Percentiles rank a stretch among this genome's conserved stretches.
Evolutionary conservation across 768 basidiomycete genomes (phyloP).

Genomic region (Artomyces pyxidatus): DNA sequence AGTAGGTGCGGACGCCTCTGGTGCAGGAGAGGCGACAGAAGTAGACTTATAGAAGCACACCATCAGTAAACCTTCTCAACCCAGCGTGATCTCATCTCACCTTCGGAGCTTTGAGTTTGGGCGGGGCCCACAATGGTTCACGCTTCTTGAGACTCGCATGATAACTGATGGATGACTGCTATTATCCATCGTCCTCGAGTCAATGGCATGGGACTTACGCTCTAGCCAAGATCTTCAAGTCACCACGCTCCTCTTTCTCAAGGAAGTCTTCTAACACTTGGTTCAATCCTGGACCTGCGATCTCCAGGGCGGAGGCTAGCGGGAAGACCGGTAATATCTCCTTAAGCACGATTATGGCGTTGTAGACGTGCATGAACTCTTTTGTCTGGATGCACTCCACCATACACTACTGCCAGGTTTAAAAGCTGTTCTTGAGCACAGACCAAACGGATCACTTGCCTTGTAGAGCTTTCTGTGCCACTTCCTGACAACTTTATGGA

Average conservation of each 20-base stretch:
- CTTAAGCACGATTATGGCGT: constrained; percentile 89
- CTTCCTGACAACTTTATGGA: constrained; percentile 67
- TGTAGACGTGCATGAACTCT: constrained; percentile 97
- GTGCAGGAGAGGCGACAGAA: constrained; percentile 6
- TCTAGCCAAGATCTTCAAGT: constrained; percentile 71
- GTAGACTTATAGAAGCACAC: constrained; percentile 2
- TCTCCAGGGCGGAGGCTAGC: constrained; percentile 44
- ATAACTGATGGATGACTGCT: constrained; percentile 37
- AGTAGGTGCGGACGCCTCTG: constrained; percentile 6
- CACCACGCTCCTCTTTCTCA: constrained; percentile 73
- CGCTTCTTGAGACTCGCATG: constrained; percentile 69
- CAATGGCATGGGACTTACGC: constrained; percentile 40
- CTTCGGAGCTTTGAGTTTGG: constrained; percentile 24
- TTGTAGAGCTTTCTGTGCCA: constrained; percentile 74
- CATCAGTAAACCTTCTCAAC: neutral
- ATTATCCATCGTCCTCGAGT: neutral
- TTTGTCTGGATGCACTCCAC: constrained; percentile 73
- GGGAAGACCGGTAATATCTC: constrained; percentile 90
- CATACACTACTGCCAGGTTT: constrained; percentile 48
- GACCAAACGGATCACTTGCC: constrained; percentile 33
- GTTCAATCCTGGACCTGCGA: constrained; percentile 48
- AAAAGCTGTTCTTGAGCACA: neutral
- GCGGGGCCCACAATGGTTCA: constrained; percentile 45
- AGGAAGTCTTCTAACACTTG: constrained; percentile 57
- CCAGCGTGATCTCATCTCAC: constrained; percentile 17